Conservation (phyloP, 2,329 filamentous ascomycete genomes). For the Thyridium curvatum region DNA sequence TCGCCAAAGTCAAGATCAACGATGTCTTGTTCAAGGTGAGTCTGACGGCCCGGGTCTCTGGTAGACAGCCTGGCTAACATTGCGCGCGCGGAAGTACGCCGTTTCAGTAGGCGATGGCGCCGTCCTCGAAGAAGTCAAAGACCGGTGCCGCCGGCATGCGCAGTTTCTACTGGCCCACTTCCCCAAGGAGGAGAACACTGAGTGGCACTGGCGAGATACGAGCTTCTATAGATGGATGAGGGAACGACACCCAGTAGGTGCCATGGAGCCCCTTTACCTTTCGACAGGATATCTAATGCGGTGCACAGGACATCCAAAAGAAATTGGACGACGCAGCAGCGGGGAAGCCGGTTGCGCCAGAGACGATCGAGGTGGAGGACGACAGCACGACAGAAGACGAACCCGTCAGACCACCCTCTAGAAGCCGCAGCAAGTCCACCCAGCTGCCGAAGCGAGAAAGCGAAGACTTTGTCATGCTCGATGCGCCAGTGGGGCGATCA, state of each 20-base stretch:
- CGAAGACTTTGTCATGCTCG: no score
- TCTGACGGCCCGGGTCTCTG: no score
- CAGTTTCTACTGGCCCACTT: slow-evolving; percentile 48
- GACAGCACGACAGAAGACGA: slow-evolving; percentile 1
- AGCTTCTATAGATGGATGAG: slow-evolving; percentile 43
- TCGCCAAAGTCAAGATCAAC: slow-evolving; percentile 18
- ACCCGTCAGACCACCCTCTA: neutral
- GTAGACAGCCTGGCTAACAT: no score
- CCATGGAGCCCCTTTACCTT: neutral
- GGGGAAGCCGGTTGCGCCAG: slow-evolving; percentile 9
- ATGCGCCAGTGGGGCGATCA: no score
- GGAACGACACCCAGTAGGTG: slow-evolving; percentile 30
- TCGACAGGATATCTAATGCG: slow-evolving; percentile 5
- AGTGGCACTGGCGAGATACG: slow-evolving; percentile 36
- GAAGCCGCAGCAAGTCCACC: slow-evolving; percentile 10
- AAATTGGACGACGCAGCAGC: slow-evolving; percentile 6
- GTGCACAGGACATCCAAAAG: slow-evolving; percentile 8
- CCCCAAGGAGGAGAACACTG: slow-evolving; percentile 23
- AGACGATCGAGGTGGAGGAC: slow-evolving; percentile 9
- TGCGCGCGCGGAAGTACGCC: slow-evolving; percentile 34
- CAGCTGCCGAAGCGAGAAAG: slow-evolving; percentile 13
- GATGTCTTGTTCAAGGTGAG: slow-evolving; percentile 28
- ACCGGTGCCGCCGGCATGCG: slow-evolving; percentile 40
- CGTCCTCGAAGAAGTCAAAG: slow-evolving; percentile 40
- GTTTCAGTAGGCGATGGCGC: slow-evolving; percentile 45